phyloP scores from a whole-genome alignment of 768 basidiomycete species.

The Termitomyces sp. region DNA sequence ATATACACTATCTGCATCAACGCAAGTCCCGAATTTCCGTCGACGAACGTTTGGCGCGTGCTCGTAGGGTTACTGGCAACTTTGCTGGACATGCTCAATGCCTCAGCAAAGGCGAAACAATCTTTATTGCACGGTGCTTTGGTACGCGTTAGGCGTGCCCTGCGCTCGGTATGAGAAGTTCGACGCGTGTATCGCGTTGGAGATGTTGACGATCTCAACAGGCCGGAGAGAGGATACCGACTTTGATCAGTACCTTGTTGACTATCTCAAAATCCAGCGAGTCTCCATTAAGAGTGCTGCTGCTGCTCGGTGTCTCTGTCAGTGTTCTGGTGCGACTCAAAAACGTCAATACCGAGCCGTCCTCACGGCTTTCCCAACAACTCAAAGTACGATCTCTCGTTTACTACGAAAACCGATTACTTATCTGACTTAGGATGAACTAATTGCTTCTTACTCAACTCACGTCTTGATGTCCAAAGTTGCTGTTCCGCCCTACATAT shows the following conservation, averaged over 20 bases:
- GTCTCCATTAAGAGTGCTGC: slow-evolving; percentile 28
- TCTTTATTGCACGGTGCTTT: slow-evolving; percentile 57
- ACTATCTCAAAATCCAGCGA: slow-evolving; percentile 42
- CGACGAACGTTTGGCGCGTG: slow-evolving; percentile 42
- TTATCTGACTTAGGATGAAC: slow-evolving; percentile 35
- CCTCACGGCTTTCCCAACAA: slow-evolving; percentile 36
- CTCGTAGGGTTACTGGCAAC: slow-evolving; percentile 53
- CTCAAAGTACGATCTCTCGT: slow-evolving; percentile 33
- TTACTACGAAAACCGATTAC: not conserved
- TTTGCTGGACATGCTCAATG: slow-evolving; percentile 56
- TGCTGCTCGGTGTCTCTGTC: slow-evolving; percentile 63
- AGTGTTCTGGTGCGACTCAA: slow-evolving; percentile 70
- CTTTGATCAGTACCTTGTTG: slow-evolving; percentile 50
- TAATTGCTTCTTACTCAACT: slow-evolving; percentile 54
- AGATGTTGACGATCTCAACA: slow-evolving; percentile 12
- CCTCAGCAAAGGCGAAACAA: slow-evolving; percentile 45
- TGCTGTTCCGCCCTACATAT: slow-evolving; percentile 50
- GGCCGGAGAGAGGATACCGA: slow-evolving; percentile 37
- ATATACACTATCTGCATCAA: slow-evolving; percentile 50
- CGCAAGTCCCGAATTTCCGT: slow-evolving; percentile 36
- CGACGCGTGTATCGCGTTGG: not conserved
- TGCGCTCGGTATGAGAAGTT: slow-evolving; percentile 49
- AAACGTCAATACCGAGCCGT: slow-evolving; percentile 36
- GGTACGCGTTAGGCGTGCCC: slow-evolving; percentile 55
- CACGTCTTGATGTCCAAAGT: slow-evolving; percentile 65